Conservation (phyloP, 192 early-diverging fungal species). For the Backusella parvicylindrica region DNA sequence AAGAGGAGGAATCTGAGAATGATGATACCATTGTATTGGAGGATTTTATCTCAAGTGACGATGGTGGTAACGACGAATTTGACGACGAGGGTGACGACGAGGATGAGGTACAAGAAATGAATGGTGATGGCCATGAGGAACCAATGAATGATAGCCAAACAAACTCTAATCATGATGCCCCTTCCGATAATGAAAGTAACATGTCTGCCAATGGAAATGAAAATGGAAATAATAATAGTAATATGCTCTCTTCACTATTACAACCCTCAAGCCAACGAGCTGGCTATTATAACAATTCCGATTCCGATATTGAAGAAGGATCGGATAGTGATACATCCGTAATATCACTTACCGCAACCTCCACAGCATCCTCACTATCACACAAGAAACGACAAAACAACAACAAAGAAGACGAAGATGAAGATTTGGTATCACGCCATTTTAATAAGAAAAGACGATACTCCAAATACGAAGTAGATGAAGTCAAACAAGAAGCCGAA, state of each 20-base stretch:
- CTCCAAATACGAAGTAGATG: not conserved
- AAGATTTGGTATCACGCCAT: no score
- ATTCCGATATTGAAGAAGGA: not conserved
- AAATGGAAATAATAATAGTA: not conserved
- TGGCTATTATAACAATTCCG: not conserved
- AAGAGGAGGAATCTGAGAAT: no score
- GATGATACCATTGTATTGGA: no score
- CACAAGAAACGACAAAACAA: not conserved
- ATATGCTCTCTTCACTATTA: not conserved
- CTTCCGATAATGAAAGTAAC: no score
- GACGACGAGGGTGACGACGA: no score
- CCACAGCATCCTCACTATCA: not conserved
- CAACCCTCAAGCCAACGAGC: not conserved
- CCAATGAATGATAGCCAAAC: not conserved
- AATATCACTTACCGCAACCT: not conserved
- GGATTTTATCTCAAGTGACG: no score
- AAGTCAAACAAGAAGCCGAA: not conserved
- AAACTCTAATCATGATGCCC: no score
- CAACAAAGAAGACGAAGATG: no score
- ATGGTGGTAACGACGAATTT: no score
- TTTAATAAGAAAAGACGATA: not conserved
- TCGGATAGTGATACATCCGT: not conserved
- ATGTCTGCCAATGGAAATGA: no score
- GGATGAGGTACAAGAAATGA: no score
- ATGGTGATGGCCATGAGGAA: not conserved